Evolutionary conservation across 164 flowering plant genomes (phyloP), one percentile per base, ranked within the genome.

Genomic region (Litsea cubeba): DNA sequence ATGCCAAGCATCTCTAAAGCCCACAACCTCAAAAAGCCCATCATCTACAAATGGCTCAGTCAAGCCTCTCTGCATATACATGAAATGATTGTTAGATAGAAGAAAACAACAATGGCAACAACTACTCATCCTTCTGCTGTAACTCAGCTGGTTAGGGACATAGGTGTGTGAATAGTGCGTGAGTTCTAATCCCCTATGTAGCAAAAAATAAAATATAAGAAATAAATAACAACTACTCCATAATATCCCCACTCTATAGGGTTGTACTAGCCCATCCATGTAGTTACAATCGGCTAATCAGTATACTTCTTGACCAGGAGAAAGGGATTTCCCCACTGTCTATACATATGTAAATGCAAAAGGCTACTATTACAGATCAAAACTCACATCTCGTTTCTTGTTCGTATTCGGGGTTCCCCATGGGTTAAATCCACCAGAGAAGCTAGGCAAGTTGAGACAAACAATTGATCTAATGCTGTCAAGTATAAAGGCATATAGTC

Each of bases 1-100:
- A 79, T 95, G 99, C 98, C 97, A 93, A 62, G 91, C 99, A 85
- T 91, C 83, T 83, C 86, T 85, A 74, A 93, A 95, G 17, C 99
- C 97, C 50, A 95, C 98, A 72, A 95, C 79, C 83, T 95, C 99
- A 64, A 95, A 75, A 26, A 88, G 85, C 26, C 93, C 90, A 78
- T 95, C 99, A 80, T 95, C 97, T 1, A 93, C 97, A 76, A 70
- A 90, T 69, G 97, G 98, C 46, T 89, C 84, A 67, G 97, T 91
- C 76, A 93, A 83, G 67, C 87, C 90, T 74, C 89, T 88, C 97
- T 93, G 87, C 20, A 71, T 58, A 79, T 25, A 66, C 12, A 64
- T 40, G 54, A 50, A 71, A 26, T 6, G 35, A 17, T 71, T 35
- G 26, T 22, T 3, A 62, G 74, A 72, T 40, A 54, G 6, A 54